Conservation (phyloP, 192 early-diverging fungal genomes). For the Backusella tuberculispora region DNA sequence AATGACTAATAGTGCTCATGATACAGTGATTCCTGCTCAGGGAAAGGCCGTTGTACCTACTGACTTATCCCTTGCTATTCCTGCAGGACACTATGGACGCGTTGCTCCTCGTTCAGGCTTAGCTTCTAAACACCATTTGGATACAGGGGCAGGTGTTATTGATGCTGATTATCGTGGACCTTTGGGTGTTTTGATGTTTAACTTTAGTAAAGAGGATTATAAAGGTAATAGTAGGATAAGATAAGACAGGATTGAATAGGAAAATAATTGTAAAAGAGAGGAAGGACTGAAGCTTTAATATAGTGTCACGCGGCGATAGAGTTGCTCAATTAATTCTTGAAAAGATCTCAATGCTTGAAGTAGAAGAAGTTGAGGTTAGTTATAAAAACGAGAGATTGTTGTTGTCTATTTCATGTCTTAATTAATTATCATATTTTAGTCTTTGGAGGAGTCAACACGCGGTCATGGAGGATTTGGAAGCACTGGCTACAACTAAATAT, state of each 20-base stretch:
- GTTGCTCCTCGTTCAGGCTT: slow-evolving; percentile 93
- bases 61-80: slow-evolving; percentile 85
- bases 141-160: slow-evolving; percentile 90
- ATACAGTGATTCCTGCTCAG: slow-evolving; percentile 75
- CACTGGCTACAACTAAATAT: slow-evolving; percentile 23
- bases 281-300: slow-evolving; percentile 23
- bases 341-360: slow-evolving; percentile 76
- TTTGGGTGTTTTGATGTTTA: slow-evolving; percentile 86
- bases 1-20: slow-evolving; percentile 46
- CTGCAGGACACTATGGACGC: slow-evolving; percentile 89
- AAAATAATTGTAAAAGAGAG: background rate
- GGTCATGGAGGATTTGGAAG: slow-evolving; percentile 28
- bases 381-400: background rate
- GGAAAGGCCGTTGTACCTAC: slow-evolving; percentile 81
- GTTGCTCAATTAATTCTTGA: slow-evolving; percentile 97
- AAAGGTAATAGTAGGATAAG: slow-evolving; percentile 28
- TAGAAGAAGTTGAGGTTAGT: slow-evolving; percentile 77
- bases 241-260: background rate
- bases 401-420: background rate
- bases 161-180: slow-evolving; percentile 92
- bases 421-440: slow-evolving; percentile 11
- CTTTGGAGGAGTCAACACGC: slow-evolving; percentile 23
- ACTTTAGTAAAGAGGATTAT: slow-evolving; percentile 74
- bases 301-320: slow-evolving; percentile 87
- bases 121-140: slow-evolving; percentile 88